Conservation (phyloP, 2,329 filamentous ascomycete genomes). For the Fusarium caatingaense region DNA sequence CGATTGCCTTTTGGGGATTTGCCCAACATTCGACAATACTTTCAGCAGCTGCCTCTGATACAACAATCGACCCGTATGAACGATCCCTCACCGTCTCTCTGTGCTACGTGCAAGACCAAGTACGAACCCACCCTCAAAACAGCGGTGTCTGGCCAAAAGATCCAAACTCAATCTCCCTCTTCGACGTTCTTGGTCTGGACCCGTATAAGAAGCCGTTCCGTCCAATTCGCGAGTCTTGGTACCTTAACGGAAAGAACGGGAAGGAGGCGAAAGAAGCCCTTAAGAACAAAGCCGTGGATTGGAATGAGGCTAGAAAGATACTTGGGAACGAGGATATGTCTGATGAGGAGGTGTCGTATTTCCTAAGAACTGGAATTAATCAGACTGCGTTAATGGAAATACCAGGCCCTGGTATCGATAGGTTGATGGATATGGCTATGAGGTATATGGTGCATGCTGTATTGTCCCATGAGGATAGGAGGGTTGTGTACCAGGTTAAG, state of each 20-base stretch:
- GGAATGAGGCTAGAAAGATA: neutral
- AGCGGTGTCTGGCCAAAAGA: neutral
- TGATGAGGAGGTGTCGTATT: neutral
- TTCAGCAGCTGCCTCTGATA: neutral
- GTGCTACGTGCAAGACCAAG: neutral
- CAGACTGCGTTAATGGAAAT: neutral
- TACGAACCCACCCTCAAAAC: neutral
- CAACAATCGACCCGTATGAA: neutral
- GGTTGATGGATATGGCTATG: neutral
- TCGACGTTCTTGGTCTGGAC: neutral
- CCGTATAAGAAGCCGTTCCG: neutral
- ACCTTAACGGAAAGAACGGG: neutral
- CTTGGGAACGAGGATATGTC: neutral
- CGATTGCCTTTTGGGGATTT: neutral
- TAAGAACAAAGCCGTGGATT: neutral
- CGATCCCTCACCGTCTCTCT: neutral
- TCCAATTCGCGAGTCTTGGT: fast-evolving
- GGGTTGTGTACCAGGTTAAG: neutral
- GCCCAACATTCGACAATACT: fast-evolving
- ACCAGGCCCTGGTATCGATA: fast-evolving
- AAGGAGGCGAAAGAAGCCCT: neutral
- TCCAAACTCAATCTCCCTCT: neutral
- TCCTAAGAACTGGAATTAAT: fast-evolving
- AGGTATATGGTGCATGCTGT: neutral
- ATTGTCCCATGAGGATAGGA: neutral